These are phyloP conservation scores for Bidens hawaiensis DNA, from an alignment of 140 eudicot genomes.

Conservation along the genomic window DNA sequence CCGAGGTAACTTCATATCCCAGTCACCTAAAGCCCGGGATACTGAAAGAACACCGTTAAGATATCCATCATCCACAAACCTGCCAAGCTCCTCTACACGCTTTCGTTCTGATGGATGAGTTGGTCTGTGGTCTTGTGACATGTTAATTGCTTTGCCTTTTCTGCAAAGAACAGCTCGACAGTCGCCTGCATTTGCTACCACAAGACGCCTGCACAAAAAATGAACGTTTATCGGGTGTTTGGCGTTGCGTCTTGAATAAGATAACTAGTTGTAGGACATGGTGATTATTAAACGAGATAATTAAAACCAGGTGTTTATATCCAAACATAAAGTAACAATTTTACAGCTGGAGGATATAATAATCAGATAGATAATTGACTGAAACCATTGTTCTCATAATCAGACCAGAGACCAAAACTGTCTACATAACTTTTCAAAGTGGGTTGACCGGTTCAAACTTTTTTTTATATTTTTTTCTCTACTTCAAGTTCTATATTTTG, in stretches of 20 bases:
- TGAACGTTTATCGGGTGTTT: background rate
- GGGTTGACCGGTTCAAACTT: too few species aligned
- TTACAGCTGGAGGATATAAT: too few species aligned
- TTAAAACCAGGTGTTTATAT: too few species aligned
- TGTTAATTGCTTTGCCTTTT: slow-evolving; percentile 64
- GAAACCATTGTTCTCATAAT: too few species aligned
- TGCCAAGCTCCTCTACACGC: slow-evolving; percentile 63
- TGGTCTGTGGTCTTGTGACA: slow-evolving; percentile 80
- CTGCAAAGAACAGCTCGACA: slow-evolving; percentile 77
- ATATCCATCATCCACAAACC: slow-evolving; percentile 65
- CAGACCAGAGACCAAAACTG: too few species aligned
- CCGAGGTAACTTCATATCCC: slow-evolving; percentile 78
- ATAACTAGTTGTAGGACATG: background rate
- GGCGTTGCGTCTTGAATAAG: background rate
- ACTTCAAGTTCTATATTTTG: too few species aligned
- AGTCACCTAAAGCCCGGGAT: slow-evolving; percentile 72
- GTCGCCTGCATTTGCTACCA: slow-evolving; percentile 84
- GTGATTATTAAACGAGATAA: too few species aligned
- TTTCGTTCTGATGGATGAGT: slow-evolving; percentile 38
- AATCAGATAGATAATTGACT: too few species aligned
- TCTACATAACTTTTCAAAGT: background rate
- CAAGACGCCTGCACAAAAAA: slow-evolving; percentile 41
- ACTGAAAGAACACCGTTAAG: slow-evolving; percentile 72
- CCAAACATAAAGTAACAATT: too few species aligned
- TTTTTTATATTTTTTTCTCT: too few species aligned